Base-by-base conservation (phyloP, 148 eudicot species). In the Pharnaceum exiguum region DNA sequence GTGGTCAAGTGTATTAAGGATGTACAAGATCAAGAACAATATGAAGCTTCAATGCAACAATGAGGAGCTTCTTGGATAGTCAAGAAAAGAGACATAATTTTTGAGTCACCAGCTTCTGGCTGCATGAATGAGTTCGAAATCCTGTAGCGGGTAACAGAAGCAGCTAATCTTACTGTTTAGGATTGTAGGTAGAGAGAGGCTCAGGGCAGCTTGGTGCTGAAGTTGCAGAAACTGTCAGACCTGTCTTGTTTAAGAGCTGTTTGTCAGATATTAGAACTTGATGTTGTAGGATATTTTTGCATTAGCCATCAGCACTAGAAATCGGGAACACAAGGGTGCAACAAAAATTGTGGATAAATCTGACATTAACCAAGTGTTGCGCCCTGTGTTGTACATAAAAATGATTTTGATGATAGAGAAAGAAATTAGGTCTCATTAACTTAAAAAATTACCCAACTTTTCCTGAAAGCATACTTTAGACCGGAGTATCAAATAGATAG, bases 1-100 rank as follows among this genome's bases (percentile, higher is more conserved):
- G 82, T 93, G 24, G 80, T 79, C 51, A 85, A 74, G 76, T 79
- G 61, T 42, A 71, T 84, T 26, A 72, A 77, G 71, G 96, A 82
- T 51, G 60, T 62, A 46, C 75, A 70, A 63, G 90, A 81, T 30
- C 81, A 71, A 62, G 90, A 81, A 27, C 81, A 71, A 62, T 60
- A 73, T 25, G 73, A 73, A 51, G 19, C 68, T 29, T 63, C 74
- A 51, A 33, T 30, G 51, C 64, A 65, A 12, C 64, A 65, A 12
- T 75, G 76, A 74, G 36, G 63, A 62, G 31, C 55, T 21, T 2
- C 7, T 26, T 35, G 57, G 55, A 33, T 55, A 37, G 55, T 26
- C 11, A 48, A 46, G 12, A 31, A 38, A n/a, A 33, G 47, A 26
- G 55, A 57, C 35, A 35, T 9, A 1, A 10, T 70, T 23, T 48